phyloP scores from a whole-genome alignment of 768 basidiomycete species.

The Porpolomopsis calyptriformis region DNA sequence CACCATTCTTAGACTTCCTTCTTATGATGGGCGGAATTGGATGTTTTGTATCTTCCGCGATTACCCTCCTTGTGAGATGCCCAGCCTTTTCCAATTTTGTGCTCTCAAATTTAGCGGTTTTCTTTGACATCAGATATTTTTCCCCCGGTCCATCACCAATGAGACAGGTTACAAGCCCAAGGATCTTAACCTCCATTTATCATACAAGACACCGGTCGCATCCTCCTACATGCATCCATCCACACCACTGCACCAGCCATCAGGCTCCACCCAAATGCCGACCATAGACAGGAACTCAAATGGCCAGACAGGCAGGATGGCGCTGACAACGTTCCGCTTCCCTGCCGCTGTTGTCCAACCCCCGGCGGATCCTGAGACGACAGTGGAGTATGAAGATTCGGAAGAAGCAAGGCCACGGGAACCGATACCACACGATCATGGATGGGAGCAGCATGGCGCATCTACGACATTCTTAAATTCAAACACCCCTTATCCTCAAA shows the following conservation, averaged over 20 bases:
- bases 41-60: constrained; percentile 68
- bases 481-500: neutral
- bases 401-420: constrained; percentile 17
- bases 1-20: constrained; percentile 46
- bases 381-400: neutral
- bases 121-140: constrained; percentile 47
- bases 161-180: constrained; percentile 54
- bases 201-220: constrained; percentile 21
- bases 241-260: neutral
- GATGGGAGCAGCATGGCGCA: constrained; percentile 4
- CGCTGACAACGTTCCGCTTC: neutral
- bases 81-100: neutral
- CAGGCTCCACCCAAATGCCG: neutral
- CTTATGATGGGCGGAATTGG: constrained; percentile 65
- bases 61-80: constrained; percentile 60
- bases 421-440: constrained; percentile 20
- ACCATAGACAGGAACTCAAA: neutral
- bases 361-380: neutral
- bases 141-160: constrained; percentile 59
- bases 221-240: constrained; percentile 13
- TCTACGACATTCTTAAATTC: neutral
- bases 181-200: constrained; percentile 17
- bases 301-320: neutral
- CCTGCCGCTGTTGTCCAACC: neutral
- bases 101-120: neutral